A percentile compares a stretch with the other conserved stretches of the same genome.
These are phyloP conservation scores for Ramichloridium luteum DNA, from an alignment of 2,329 filamentous ascomycete species.

Conservation along the genomic window DNA sequence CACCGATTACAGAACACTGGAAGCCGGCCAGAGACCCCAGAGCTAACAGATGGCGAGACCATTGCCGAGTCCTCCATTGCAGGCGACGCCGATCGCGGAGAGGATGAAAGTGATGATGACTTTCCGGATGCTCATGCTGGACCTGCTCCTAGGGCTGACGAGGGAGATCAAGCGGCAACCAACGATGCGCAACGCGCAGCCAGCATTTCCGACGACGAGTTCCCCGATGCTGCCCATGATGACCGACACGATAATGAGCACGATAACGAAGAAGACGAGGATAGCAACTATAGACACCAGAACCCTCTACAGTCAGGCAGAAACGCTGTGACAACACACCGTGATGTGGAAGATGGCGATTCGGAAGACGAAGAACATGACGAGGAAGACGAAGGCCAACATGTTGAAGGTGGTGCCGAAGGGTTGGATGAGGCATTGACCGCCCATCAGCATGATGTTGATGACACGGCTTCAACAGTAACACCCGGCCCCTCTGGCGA, in stretches of 20 bases:
- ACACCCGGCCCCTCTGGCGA: slow-evolving; percentile 2
- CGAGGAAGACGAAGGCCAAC: slow-evolving; percentile 25
- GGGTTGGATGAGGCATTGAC: slow-evolving; percentile 19
- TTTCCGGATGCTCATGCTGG: slow-evolving; percentile 11
- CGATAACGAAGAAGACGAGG: slow-evolving; percentile 18
- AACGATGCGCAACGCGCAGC: slow-evolving; percentile 10
- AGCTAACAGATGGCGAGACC: slow-evolving; percentile 22
- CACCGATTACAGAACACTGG: slow-evolving; percentile 52
- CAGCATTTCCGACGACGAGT: slow-evolving; percentile 15
- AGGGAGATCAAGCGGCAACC: slow-evolving; percentile 5
- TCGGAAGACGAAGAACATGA: slow-evolving; percentile 16
- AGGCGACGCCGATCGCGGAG: slow-evolving; percentile 21
- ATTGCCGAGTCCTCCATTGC: slow-evolving; percentile 17
- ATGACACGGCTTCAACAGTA: slow-evolving; percentile 5
- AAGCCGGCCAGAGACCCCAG: slow-evolving; percentile 14
- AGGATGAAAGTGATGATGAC: slow-evolving; percentile 30
- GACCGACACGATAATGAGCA: slow-evolving; percentile 20
- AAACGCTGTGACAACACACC: too few species aligned
- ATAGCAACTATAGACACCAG: slow-evolving; percentile 12
- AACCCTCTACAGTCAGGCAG: slow-evolving; percentile 30
- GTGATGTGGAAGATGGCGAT: slow-evolving; percentile 19
- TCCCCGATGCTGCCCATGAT: slow-evolving; percentile 14
- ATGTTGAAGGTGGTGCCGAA: slow-evolving; percentile 14
- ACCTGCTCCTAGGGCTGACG: slow-evolving; percentile 15
- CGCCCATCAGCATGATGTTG: slow-evolving; percentile 12